phyloP scores from a whole-genome alignment of 345 rosid species.

The Kernera saxatilis region DNA sequence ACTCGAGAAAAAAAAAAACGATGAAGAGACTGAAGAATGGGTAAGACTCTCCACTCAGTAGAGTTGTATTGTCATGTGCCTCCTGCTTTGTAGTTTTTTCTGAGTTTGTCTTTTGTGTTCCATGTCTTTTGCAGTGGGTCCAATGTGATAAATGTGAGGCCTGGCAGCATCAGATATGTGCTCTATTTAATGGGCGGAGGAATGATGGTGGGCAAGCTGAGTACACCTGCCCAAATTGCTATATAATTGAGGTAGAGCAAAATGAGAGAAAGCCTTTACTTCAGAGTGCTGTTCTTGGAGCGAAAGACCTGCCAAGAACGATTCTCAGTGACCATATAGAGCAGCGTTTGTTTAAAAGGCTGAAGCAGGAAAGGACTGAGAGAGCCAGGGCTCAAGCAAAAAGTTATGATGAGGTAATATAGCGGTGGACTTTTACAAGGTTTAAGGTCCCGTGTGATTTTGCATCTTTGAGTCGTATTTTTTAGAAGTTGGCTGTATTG shows the following conservation, averaged over 20 bases:
- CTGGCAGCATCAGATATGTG: slow-evolving; percentile 99
- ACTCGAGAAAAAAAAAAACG: slow-evolving; percentile 97
- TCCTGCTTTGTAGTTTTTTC: slow-evolving; percentile 12
- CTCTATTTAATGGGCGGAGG: slow-evolving; percentile 93
- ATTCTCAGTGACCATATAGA: slow-evolving; percentile 97
- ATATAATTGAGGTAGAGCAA: slow-evolving; percentile 74
- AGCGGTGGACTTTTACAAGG: neutral
- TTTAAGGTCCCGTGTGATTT: slow-evolving; percentile 4
- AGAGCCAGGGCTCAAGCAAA: slow-evolving; percentile 79
- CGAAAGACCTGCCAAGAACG: slow-evolving; percentile 92
- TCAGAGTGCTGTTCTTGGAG: slow-evolving; percentile 97
- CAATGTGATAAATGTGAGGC: slow-evolving; percentile 99
- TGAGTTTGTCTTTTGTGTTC: slow-evolving; percentile 7
- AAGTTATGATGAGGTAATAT: slow-evolving; percentile 81
- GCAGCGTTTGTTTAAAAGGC: slow-evolving; percentile 63
- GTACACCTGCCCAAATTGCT: slow-evolving; percentile 98
- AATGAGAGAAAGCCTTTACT: slow-evolving; percentile 92
- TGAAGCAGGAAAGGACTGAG: slow-evolving; percentile 75
- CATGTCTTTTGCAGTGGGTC: slow-evolving; percentile 75
- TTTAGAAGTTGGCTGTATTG: neutral
- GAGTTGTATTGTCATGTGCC: neutral
- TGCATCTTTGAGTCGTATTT: neutral
- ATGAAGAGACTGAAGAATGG: slow-evolving; percentile 99
- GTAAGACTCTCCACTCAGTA: slow-evolving; percentile 35
- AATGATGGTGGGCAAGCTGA: slow-evolving; percentile 99